Evolutionary conservation across 1,139 yeast species (phyloP).

Genomic region (Saccharomycopsis crataegensis): DNA sequence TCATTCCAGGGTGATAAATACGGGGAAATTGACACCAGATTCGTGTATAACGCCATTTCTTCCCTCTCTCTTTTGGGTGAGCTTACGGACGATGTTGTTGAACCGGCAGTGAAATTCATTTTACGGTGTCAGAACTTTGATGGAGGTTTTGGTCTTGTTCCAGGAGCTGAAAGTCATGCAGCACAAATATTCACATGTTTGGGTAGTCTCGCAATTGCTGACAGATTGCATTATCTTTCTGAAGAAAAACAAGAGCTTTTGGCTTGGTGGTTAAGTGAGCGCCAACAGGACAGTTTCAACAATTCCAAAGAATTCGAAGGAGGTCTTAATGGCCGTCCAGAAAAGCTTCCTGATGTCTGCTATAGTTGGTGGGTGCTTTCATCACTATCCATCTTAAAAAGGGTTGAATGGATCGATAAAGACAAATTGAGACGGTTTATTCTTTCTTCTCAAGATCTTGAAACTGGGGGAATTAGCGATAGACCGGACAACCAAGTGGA

Average conservation of each 20-base stretch:
- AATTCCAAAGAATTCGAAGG: slow-evolving; percentile 38
- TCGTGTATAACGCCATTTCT: slow-evolving; percentile 76
- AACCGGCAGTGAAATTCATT: slow-evolving; percentile 61
- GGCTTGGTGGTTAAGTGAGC: slow-evolving; percentile 82
- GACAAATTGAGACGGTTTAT: slow-evolving; percentile 58
- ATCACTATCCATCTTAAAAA: slow-evolving; percentile 59
- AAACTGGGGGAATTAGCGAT: slow-evolving; percentile 86
- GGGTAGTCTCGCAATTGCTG: slow-evolving; percentile 68
- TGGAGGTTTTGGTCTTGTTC: slow-evolving; percentile 91
- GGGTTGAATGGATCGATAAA: slow-evolving; percentile 68
- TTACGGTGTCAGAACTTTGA: slow-evolving; percentile 77
- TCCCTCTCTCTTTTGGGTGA: slow-evolving; percentile 62
- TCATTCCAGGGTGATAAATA: slow-evolving; percentile 83
- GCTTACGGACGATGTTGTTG: slow-evolving; percentile 52
- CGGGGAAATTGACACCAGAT: slow-evolving; percentile 91
- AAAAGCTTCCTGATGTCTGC: slow-evolving; percentile 92
- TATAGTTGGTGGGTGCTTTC: slow-evolving; percentile 98
- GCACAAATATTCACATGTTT: slow-evolving; percentile 89
- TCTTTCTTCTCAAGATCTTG: slow-evolving; percentile 66
- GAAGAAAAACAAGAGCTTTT: slow-evolving; percentile 30
- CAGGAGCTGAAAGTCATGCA: slow-evolving; percentile 93
- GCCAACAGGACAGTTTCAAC: slow-evolving; percentile 54
- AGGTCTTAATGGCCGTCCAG: slow-evolving; percentile 95
- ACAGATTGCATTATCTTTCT: slow-evolving; percentile 45
- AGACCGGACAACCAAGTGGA: slow-evolving; percentile 88